These are phyloP conservation scores for Orbilia ellipsospora DNA, from an alignment of 2,329 filamentous ascomycete species.

Conservation along the genomic window DNA sequence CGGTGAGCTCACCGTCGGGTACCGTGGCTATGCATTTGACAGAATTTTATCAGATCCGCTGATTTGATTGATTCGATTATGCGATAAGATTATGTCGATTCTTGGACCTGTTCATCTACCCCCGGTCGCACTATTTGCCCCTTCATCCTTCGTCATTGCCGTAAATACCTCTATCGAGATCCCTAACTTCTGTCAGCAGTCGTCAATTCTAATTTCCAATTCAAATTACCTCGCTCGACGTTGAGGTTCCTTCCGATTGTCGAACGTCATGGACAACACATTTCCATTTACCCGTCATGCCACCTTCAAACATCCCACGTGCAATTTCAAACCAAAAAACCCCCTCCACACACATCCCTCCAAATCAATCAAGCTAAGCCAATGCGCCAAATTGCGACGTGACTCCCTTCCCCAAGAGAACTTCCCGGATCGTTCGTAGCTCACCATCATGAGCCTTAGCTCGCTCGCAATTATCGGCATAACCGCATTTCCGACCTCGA, in stretches of 20 bases:
- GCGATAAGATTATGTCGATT: conserved; percentile 45
- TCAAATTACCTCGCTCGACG: not conserved
- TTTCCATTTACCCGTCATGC: too few relatives aligned
- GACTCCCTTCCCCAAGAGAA: not conserved
- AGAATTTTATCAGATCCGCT: conserved; percentile 48
- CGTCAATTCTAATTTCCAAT: not conserved
- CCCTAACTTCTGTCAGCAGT: too few relatives aligned
- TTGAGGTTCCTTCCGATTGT: not conserved
- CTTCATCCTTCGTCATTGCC: too few relatives aligned
- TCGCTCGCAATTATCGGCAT: conserved; percentile 6
- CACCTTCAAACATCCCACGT: not conserved
- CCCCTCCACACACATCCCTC: not conserved
- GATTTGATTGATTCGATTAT: conserved; percentile 50
- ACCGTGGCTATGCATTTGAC: not conserved
- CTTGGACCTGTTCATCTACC: not conserved
- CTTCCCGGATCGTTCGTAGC: too few relatives aligned
- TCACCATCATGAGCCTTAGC: not conserved
- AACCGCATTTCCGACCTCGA: conserved; percentile 1
- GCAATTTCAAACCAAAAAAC: too few relatives aligned
- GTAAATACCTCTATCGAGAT: too few relatives aligned
- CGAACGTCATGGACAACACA: not conserved
- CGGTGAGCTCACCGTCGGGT: conserved; percentile 4
- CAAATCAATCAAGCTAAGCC: not conserved
- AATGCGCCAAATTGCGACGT: not conserved
- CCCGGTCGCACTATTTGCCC: not conserved